Conservation (phyloP, 495 filamentous ascomycete species). For the Penicillium odoratum region DNA sequence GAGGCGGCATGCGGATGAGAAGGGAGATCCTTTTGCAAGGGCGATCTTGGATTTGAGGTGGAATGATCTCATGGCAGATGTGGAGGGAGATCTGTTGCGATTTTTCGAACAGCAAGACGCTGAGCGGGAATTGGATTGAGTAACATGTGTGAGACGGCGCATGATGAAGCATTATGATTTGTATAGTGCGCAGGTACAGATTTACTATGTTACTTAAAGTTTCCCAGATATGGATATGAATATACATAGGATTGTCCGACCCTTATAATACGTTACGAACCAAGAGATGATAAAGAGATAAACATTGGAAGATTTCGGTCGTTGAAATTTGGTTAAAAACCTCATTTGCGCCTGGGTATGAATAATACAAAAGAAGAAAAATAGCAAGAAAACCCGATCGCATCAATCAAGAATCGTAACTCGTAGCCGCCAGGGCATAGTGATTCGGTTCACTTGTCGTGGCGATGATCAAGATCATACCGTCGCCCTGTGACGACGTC, state of each 20-base stretch:
- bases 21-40: slow-evolving; percentile 38
- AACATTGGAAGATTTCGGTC: no score
- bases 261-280: not conserved
- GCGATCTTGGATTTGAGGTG: slow-evolving; percentile 35
- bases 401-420: slow-evolving; percentile 14
- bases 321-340: not conserved
- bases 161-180: no score
- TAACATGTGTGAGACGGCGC: no score
- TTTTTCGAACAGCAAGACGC: slow-evolving; percentile 4
- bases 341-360: slow-evolving; percentile 20
- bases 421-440: not conserved
- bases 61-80: slow-evolving; percentile 27
- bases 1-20: slow-evolving; percentile 29
- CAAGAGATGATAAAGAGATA: not conserved
- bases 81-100: slow-evolving; percentile 21
- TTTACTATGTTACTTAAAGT: no score
- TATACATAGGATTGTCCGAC: not conserved
- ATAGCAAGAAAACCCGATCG: not conserved
- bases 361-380: slow-evolving; percentile 5
- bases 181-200: no score
- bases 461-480: slow-evolving; percentile 12
- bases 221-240: not conserved
- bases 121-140: not conserved
- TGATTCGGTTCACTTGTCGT: not conserved
- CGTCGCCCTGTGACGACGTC: slow-evolving; percentile 29